Evolutionary conservation across 2,329 filamentous ascomycete genomes (phyloP).

Genomic region (Lachnellula willkommii): DNA sequence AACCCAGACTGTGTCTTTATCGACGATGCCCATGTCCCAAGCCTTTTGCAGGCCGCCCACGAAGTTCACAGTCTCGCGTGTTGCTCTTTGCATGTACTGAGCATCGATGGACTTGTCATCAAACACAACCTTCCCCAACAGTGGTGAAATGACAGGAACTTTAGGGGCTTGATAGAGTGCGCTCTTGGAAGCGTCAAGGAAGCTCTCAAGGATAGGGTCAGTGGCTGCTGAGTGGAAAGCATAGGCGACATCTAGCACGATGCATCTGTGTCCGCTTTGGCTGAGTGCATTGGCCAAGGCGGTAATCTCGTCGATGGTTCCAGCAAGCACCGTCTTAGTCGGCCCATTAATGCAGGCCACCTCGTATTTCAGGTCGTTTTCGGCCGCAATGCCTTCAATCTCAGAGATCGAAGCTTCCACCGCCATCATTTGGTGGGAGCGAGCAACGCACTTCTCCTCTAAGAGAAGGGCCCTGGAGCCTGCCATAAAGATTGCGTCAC

Average conservation of each 20-base stretch:
- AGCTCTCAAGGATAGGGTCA: conserved; percentile 37
- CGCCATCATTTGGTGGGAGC: conserved; percentile 62
- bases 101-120: conserved; percentile 52
- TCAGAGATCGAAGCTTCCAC: conserved; percentile 47
- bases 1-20: conserved; percentile 59
- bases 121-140: conserved; percentile 54
- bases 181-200: conserved; percentile 43
- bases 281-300: conserved; percentile 43
- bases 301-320: conserved; percentile 47
- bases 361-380: conserved; percentile 39
- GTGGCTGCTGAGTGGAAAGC: conserved; percentile 62
- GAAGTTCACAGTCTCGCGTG: conserved; percentile 65
- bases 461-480: conserved; percentile 61
- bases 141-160: conserved; percentile 61
- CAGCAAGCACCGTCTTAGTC: conserved; percentile 64
- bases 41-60: conserved; percentile 54
- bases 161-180: conserved; percentile 50
- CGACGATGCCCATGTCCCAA: conserved; percentile 48
- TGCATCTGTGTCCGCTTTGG: conserved; percentile 50
- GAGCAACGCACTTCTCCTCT: conserved; percentile 55
- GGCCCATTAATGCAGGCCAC: conserved; percentile 70
- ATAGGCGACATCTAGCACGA: conserved; percentile 57
- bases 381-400: conserved; percentile 44
- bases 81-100: conserved; percentile 57
- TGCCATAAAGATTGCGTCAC: conserved; percentile 66